These are phyloP conservation scores for Lecanicillium sp. DNA, from an alignment of 2,329 filamentous ascomycete genomes.

Conservation along the genomic window DNA sequence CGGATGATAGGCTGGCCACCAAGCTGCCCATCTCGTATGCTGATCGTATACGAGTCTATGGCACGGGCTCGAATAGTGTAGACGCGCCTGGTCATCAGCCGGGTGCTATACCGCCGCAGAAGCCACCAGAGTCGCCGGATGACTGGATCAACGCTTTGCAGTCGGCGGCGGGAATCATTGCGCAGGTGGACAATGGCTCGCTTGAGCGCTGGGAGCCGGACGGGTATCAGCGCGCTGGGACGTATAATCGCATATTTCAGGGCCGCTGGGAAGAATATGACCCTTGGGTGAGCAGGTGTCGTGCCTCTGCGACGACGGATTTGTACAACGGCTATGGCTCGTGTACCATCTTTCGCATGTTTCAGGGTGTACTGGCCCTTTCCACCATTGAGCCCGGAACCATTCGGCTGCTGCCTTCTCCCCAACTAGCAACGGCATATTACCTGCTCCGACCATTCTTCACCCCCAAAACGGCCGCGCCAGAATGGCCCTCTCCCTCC, in stretches of 20 bases:
- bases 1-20: slow-evolving; percentile 49
- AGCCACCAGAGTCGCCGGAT: slow-evolving; percentile 22
- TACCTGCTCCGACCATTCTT: slow-evolving; percentile 58
- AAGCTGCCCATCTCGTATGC: slow-evolving; percentile 58
- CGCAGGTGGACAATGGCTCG: slow-evolving; percentile 63
- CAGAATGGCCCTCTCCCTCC: slow-evolving; percentile 17
- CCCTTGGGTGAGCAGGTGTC: slow-evolving; percentile 45
- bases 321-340: slow-evolving; percentile 50
- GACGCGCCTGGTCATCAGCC: too few species aligned
- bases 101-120: slow-evolving; percentile 1
- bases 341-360: slow-evolving; percentile 51
- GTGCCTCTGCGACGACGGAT: slow-evolving; percentile 44
- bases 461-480: slow-evolving; percentile 31
- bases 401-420: slow-evolving; percentile 66
- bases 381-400: slow-evolving; percentile 54
- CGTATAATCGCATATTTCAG: slow-evolving; percentile 44
- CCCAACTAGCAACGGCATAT: slow-evolving; percentile 67
- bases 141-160: slow-evolving; percentile 30
- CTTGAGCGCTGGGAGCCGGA: slow-evolving; percentile 64
- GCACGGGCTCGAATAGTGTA: slow-evolving; percentile 34
- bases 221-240: slow-evolving; percentile 53
- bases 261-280: slow-evolving; percentile 49
- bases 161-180: slow-evolving; percentile 44
- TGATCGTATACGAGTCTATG: slow-evolving; percentile 60
- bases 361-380: slow-evolving; percentile 47